Percentiles rank a stretch among this genome's conserved stretches.
Conservation (phyloP, 1,284 basidiomycete species). For the Moesziomyces globuligerus region DNA sequence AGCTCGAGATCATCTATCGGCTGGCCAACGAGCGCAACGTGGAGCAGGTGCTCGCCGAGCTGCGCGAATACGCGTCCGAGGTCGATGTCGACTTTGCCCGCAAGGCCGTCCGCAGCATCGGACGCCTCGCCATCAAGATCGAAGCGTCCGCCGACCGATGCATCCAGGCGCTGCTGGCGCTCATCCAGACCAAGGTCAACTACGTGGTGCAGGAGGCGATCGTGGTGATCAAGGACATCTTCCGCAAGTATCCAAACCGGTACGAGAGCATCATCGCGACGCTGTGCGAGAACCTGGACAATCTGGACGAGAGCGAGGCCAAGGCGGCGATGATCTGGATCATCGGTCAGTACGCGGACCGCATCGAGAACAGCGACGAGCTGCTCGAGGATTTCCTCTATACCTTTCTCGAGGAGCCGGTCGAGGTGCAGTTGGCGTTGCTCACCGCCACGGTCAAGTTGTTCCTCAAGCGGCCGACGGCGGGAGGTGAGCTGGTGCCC, state of each 20-base stretch:
- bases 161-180: constrained; percentile 83
- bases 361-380: constrained; percentile 95
- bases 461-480: constrained; percentile 93
- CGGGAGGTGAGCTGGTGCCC: constrained; percentile 88
- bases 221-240: constrained; percentile 97
- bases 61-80: constrained; percentile 98
- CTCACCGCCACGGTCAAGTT: constrained; percentile 95
- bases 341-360: constrained; percentile 93
- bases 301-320: constrained; percentile 92
- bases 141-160: constrained; percentile 87
- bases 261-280: constrained; percentile 95
- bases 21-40: constrained; percentile 90
- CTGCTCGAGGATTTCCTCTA: constrained; percentile 91
- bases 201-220: constrained; percentile 98
- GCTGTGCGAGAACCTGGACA: constrained; percentile 90
- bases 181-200: constrained; percentile 91
- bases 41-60: constrained; percentile 87
- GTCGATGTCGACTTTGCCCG: constrained; percentile 98
- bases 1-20: constrained; percentile 98
- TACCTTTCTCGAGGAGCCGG: constrained; percentile 91
- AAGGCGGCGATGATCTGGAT: constrained; percentile 99
- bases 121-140: constrained; percentile 96
- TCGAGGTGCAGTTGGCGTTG: constrained; percentile 92
- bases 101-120: constrained; percentile 95
- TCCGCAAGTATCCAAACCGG: constrained; percentile 93